Percentiles rank a stretch among this genome's conserved stretches.
These are phyloP conservation scores for Mycena galericulata DNA, from an alignment of 768 basidiomycete genomes.

Conservation along the genomic window DNA sequence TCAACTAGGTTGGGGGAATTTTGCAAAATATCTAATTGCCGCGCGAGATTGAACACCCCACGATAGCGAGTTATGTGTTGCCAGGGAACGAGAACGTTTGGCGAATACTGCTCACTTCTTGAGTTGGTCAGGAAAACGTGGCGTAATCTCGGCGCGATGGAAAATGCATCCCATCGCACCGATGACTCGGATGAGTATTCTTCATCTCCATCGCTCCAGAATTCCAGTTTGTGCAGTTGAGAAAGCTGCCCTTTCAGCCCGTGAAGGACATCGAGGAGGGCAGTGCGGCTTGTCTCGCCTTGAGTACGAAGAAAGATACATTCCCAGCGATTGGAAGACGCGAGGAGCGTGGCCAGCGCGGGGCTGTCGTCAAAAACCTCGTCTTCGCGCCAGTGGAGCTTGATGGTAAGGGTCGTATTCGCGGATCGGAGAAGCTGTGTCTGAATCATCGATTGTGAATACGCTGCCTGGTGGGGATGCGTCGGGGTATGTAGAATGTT, in stretches of 20 bases:
- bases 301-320: not conserved
- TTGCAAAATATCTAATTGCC: not conserved
- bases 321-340: not conserved
- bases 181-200: not conserved
- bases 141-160: no score
- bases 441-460: not conserved
- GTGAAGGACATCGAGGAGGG: not conserved
- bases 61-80: constrained; percentile 3
- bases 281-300: no score
- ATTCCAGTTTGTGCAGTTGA: not conserved
- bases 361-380: not conserved
- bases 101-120: not conserved
- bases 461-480: not conserved
- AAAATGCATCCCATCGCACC: no score
- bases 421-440: not conserved
- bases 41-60: not conserved
- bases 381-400: no score
- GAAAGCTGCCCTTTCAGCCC: not conserved
- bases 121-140: no score
- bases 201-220: not conserved
- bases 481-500: not conserved
- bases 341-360: not conserved
- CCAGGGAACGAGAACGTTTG: not conserved
- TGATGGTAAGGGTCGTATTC: not conserved
- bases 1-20: not conserved